Percentiles rank a stretch among this genome's conserved stretches.
Conservation (phyloP, 139 green algal genomes). For the Micractinium sp. region DNA sequence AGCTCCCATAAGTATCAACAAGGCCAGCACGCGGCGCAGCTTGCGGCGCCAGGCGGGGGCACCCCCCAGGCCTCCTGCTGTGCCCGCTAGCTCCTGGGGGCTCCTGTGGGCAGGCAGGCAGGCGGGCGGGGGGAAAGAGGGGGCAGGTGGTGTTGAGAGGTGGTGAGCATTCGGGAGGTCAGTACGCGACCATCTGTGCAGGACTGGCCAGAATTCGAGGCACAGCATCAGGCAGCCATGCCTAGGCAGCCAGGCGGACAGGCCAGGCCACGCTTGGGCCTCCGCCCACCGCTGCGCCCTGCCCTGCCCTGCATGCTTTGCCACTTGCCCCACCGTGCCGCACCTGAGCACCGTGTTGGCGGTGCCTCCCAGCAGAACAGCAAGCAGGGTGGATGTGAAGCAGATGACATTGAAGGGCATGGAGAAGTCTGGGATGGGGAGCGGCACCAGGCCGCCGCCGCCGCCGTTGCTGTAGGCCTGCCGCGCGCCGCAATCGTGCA, state of each 20-base stretch:
- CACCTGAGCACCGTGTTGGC: slow-evolving; percentile 61
- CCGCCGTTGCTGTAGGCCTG: slow-evolving; percentile 21
- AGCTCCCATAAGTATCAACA: slow-evolving; percentile 41
- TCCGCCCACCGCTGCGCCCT: not conserved
- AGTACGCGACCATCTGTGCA: not conserved
- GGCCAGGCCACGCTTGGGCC: not conserved
- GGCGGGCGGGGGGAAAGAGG: not conserved
- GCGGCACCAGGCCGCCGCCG: slow-evolving; percentile 57
- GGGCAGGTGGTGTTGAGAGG: not conserved
- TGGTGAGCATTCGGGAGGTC: not conserved
- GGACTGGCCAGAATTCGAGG: not conserved
- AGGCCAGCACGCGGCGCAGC: slow-evolving; percentile 12
- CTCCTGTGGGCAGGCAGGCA: not conserved
- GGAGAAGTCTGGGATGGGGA: slow-evolving; percentile 90
- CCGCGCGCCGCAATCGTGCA: not conserved
- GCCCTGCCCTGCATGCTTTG: not conserved
- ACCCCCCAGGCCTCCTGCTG: not conserved
- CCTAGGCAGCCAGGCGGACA: not conserved
- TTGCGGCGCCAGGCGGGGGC: not conserved
- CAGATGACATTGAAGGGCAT: slow-evolving; percentile 98
- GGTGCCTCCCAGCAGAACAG: slow-evolving; percentile 75
- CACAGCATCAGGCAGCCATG: not conserved
- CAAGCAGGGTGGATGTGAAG: slow-evolving; percentile 86
- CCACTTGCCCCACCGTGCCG: not conserved
- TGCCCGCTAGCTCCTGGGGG: not conserved